phyloP scores from a whole-genome alignment of 2,329 filamentous ascomycete genomes.

The Ceratocystis lukuohia region DNA sequence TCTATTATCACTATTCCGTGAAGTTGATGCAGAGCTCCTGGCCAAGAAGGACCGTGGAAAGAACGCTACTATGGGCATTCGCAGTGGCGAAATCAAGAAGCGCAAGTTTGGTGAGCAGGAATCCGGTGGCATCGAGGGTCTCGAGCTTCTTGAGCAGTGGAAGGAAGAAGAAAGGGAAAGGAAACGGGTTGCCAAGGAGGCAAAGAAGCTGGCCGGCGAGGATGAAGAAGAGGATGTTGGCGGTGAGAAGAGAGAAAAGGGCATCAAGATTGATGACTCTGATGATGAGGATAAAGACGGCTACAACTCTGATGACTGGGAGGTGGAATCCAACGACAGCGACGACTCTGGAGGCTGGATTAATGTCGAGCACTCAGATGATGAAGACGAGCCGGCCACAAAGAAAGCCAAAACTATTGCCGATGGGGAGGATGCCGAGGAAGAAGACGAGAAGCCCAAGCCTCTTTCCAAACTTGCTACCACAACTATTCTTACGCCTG shows the following conservation, averaged over 20 bases:
- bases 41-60: conserved; percentile 85
- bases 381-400: conserved; percentile 55
- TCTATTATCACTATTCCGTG: conserved; percentile 76
- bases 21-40: conserved; percentile 78
- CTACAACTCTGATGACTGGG: conserved; percentile 45
- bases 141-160: conserved; percentile 84
- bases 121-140: conserved; percentile 70
- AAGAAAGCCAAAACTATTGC: conserved; percentile 30
- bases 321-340: conserved; percentile 46
- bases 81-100: conserved; percentile 59
- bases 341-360: conserved; percentile 82
- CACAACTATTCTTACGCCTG: conserved; percentile 84
- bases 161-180: conserved; percentile 77
- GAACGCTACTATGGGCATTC: conserved; percentile 71
- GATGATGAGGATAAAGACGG: conserved; percentile 48
- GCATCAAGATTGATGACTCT: conserved; percentile 20
- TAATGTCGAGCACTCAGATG: conserved; percentile 70
- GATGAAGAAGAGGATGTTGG: conserved; percentile 48
- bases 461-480: conserved; percentile 68
- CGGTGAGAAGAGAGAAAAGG: conserved; percentile 30
- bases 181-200: conserved; percentile 55
- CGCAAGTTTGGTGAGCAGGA: conserved; percentile 73
- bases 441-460: conserved; percentile 28
- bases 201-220: conserved; percentile 44
- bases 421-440: not conserved